Evolutionary conservation across 495 filamentous ascomycete species (phyloP), one percentile per base, ranked within the genome.

Genomic region (Penicillium roqueforti): DNA sequence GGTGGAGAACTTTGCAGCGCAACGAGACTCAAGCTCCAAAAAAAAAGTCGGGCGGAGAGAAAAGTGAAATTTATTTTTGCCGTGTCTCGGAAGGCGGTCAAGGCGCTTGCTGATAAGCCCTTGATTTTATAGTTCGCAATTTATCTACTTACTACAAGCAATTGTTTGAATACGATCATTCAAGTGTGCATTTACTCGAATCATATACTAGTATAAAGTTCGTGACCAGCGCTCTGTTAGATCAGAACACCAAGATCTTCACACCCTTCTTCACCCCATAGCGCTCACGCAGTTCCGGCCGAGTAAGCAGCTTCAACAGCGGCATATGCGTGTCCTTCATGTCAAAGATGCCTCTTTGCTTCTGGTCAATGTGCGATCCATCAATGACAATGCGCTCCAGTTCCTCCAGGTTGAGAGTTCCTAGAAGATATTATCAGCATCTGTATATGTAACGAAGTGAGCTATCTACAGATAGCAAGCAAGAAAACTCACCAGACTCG

Each of bases 331-430:
- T 90, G 49, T 98, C 93, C 59, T 85, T 87, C 87, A 96, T 95
- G 56, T 97, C 95, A 60, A 95, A 83, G 47, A 97, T 84, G 5
- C 88, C 87, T 41, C 91, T 79, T 73, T 95, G 91, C 76, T 98
- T 98, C 65, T 87, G 82, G 66, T 97, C 91, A 56, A 96, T 84
- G 60, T 92, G 83, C 2, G 91, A 96, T 32, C 86, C 87, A 67
- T 97, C 95, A 51, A 97, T 78, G 10, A 97, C 81, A 37, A 98
- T 83, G 52, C 87, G 80, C 67, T 91, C 77, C 31, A 97, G 71
- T 29, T 84, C 78, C 23, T 80, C 77, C 36, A 86, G 52, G 26
- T 82, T 85, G 43, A 97, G 69, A 13, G 83, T 81, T 31, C 84
- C 91, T 92, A 47, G 1, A 47, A 25, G 7, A n/a, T n/a, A 23